Evolutionary conservation across 164 flowering plant genomes (phyloP).

Genomic region (Piper betle): DNA sequence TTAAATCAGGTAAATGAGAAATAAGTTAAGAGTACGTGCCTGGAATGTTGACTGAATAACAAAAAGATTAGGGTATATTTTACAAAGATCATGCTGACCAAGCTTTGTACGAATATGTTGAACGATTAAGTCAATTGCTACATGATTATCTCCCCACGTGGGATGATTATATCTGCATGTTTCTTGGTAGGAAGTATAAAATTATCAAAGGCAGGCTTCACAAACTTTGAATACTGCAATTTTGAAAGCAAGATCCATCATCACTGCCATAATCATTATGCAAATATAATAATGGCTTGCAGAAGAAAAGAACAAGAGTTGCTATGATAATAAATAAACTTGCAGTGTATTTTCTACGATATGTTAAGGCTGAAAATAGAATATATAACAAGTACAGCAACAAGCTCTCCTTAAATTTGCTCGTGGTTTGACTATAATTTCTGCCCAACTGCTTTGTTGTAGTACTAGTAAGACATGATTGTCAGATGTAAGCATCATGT

Average conservation of each 20-base stretch:
- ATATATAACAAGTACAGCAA: not conserved
- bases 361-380: not conserved
- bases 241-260: not conserved
- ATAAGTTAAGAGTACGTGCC: slow-evolving; percentile 27
- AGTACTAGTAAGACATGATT: not conserved
- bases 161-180: slow-evolving; percentile 94
- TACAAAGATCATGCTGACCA: slow-evolving; percentile 96
- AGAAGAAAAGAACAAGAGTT: no score
- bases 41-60: slow-evolving; percentile 95
- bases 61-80: slow-evolving; percentile 88
- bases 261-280: not conserved
- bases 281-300: not conserved
- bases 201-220: slow-evolving; percentile 98
- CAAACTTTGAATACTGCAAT: slow-evolving; percentile 93
- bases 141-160: slow-evolving; percentile 99
- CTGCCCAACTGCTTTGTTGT: not conserved
- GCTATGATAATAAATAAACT: no score
- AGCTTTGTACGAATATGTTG: slow-evolving; percentile 96
- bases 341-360: no score
- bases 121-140: slow-evolving; percentile 91
- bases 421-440: no score
- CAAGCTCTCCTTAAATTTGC: not conserved
- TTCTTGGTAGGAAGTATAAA: slow-evolving; percentile 97
- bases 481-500: not conserved
- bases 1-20: not conserved